phyloP scores from a whole-genome alignment of 2,329 filamentous ascomycete species.

The Aspergillus sp. region DNA sequence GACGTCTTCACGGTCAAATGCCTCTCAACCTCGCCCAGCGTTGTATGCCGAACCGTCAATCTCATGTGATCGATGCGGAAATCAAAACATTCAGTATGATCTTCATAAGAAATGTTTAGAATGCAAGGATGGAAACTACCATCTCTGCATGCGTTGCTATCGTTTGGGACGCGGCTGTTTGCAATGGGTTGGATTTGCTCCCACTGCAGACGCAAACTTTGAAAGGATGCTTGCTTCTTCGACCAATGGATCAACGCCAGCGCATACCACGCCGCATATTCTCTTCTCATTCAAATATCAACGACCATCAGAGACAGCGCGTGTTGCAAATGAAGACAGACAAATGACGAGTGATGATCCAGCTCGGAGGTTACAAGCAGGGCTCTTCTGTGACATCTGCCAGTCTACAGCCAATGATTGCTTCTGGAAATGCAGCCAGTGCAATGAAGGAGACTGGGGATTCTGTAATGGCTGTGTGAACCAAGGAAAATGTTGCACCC shows the following conservation, averaged over 20 bases:
- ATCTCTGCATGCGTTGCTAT: conserved; percentile 79
- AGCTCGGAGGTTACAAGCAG: conserved; percentile 63
- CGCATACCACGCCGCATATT: conserved; percentile 44
- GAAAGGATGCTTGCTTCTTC: conserved; percentile 45
- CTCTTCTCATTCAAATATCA: conserved; percentile 37
- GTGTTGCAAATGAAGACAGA: conserved; percentile 37
- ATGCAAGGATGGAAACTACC: conserved; percentile 68
- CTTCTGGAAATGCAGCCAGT: conserved; percentile 83
- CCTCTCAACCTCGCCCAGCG: conserved; percentile 14
- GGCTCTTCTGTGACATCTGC: conserved; percentile 80
- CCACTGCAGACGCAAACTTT: conserved; percentile 65
- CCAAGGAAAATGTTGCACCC: conserved; percentile 73
- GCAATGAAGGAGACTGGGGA: conserved; percentile 92
- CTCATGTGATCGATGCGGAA: conserved; percentile 66
- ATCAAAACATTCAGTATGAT: conserved; percentile 72
- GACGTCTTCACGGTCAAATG: conserved; percentile 26
- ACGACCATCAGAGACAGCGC: conserved; percentile 21
- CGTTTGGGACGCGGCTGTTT: conserved; percentile 70
- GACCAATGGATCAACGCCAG: conserved; percentile 10
- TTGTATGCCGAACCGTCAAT: conserved; percentile 68
- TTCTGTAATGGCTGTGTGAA: conserved; percentile 88
- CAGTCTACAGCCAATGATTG: conserved; percentile 70
- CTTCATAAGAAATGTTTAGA: conserved; percentile 76
- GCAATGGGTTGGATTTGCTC: conserved; percentile 85
- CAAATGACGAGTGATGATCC: conserved; percentile 63